Evolutionary conservation across 768 basidiomycete species (phyloP).

Genomic region (Mycena kentingensis): DNA sequence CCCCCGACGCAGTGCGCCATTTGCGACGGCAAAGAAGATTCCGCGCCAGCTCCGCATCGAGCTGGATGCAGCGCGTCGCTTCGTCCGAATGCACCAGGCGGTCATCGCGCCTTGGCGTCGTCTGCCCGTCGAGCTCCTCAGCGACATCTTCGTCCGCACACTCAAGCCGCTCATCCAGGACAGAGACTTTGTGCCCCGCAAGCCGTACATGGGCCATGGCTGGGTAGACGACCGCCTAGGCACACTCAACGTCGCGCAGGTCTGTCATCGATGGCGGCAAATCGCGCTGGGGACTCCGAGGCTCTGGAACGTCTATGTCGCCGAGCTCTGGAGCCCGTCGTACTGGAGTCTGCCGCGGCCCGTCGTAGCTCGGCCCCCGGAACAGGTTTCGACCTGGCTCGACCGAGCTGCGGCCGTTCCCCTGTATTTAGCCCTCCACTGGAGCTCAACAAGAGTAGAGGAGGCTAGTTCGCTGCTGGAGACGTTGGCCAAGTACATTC

Average conservation of each 20-base stretch:
- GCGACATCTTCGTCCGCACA: slow-evolving; percentile 8
- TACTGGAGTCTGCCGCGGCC: too few relatives aligned
- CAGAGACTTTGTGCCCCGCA: too few relatives aligned
- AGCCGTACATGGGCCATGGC: not conserved
- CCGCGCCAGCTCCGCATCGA: slow-evolving; percentile 14
- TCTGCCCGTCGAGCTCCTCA: slow-evolving; percentile 14
- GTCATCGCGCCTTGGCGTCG: slow-evolving; percentile 12
- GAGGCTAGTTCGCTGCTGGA: too few relatives aligned
- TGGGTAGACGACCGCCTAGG: slow-evolving; percentile 11
- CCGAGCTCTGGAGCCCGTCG: not conserved
- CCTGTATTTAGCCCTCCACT: slow-evolving; percentile 9
- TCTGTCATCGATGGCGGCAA: slow-evolving; percentile 12
- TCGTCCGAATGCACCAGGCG: slow-evolving; percentile 11
- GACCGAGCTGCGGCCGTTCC: slow-evolving; percentile 15
- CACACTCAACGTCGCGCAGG: slow-evolving; percentile 9
- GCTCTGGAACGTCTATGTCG: slow-evolving; percentile 10
- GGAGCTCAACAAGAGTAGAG: too few relatives aligned
- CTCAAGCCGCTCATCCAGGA: not conserved
- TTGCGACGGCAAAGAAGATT: slow-evolving; percentile 4
- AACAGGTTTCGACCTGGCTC: slow-evolving; percentile 16
- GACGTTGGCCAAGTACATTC: too few relatives aligned
- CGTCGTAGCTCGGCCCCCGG: slow-evolving; percentile 1
- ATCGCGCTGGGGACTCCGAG: slow-evolving; percentile 12
- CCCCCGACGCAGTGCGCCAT: slow-evolving; percentile 9
- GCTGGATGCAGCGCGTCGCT: slow-evolving; percentile 9